Conservation (phyloP, 2,329 filamentous ascomycete species). For the Neophaeococcomyces mojaviensis region DNA sequence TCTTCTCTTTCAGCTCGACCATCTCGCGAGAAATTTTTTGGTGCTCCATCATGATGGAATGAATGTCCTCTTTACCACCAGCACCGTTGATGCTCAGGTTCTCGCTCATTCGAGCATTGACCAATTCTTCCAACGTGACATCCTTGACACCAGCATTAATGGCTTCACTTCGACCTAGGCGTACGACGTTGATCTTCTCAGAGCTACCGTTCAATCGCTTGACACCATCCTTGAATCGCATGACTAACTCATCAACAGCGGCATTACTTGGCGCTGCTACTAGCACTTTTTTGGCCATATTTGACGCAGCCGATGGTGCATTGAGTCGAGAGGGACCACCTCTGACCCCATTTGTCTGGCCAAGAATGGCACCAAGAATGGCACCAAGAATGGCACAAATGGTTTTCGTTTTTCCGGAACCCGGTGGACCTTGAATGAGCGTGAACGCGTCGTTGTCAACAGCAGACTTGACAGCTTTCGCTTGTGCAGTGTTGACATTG, state of each 20-base stretch:
- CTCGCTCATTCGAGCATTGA: slow-evolving; percentile 60
- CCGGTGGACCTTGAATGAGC: slow-evolving; percentile 88
- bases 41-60: slow-evolving; percentile 64
- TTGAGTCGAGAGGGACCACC: slow-evolving; percentile 13
- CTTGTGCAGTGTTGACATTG: slow-evolving; percentile 78
- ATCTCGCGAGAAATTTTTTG: slow-evolving; percentile 58
- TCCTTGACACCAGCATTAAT: slow-evolving; percentile 85
- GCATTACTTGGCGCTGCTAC: slow-evolving; percentile 98
- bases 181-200: slow-evolving; percentile 77
- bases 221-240: slow-evolving; percentile 81
- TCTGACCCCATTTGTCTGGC: slow-evolving; percentile 30
- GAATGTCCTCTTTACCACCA: slow-evolving; percentile 43
- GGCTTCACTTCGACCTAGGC: slow-evolving; percentile 81
- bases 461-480: slow-evolving; percentile 83
- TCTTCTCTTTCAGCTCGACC: slow-evolving; percentile 59
- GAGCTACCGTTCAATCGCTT: slow-evolving; percentile 65
- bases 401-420: slow-evolving; percentile 97
- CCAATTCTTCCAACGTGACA: slow-evolving; percentile 87
- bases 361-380: slow-evolving; percentile 57
- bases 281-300: slow-evolving; percentile 69
- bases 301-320: slow-evolving; percentile 23
- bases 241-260: slow-evolving; percentile 89
- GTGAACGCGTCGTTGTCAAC: slow-evolving; percentile 96
- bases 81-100: slow-evolving; percentile 34
- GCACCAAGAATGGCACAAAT: slow-evolving; percentile 94